Evolutionary conservation across 1,284 basidiomycete species (phyloP), one percentile per base, ranked within the genome.

Genomic region (Singerocomus rubriflavus): DNA sequence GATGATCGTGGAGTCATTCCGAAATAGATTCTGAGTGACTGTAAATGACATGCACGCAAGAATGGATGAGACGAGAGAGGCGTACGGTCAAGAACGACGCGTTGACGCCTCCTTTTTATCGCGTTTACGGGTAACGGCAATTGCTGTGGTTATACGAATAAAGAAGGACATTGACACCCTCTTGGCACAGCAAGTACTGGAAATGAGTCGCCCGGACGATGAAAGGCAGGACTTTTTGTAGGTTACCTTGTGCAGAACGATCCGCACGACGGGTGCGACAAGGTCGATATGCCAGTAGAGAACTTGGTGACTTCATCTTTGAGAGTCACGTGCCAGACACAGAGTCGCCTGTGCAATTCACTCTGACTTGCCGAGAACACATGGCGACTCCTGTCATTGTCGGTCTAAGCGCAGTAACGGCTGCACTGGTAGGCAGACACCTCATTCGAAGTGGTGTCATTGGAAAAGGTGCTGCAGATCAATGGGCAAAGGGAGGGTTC

Each of bases 401-500:
- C 53, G 92, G 91, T 51, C 75, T 93, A 50, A 84, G 87, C 46
- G 84, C 91, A 27, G 78, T 94, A 56, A 84, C 88, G 14, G 89
- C 90, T 43, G 91, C 88, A 10, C 72, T 94, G 12, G 82, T 81
- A 25, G 91, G 90, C 6, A 77, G 92, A 43, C 82, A 85, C 38
- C 66, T 90, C 14, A 53, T 90, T 39, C 76, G 81, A 36, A 74
- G 79, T 53, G 77, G 84, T 25, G 46, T 82, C 31, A 73, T 82
- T 42, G 82, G 80, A 14, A 80, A 73, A 60, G 74, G 74, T 31
- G 85, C 80, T 11, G 87, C 83, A 6, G 87, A 94, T 42, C 82
- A 96, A 68, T 98, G 92, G 84, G 84, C 81, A 42, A 93, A 88
- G 71, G 96, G 96, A 53, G 96, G 95, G 1, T 99, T 99, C 82